Evolutionary conservation across 2,329 filamentous ascomycete genomes (phyloP), one percentile per base, ranked within the genome.

Genomic region (Colletotrichum brevisporum): DNA sequence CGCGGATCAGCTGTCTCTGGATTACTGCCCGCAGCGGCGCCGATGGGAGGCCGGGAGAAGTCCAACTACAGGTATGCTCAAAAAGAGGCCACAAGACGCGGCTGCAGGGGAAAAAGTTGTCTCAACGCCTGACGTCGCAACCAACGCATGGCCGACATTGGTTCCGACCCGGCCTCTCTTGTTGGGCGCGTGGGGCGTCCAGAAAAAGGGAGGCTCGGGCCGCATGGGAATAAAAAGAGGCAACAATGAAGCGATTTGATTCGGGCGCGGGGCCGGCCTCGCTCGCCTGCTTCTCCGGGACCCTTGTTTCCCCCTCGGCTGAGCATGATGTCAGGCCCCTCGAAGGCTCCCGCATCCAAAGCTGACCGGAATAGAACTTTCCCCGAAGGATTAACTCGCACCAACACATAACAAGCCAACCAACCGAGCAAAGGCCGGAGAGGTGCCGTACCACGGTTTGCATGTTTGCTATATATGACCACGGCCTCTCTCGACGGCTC

Each of bases 311-410:
- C 21, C 31, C 21, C 47, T 50, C 18, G 16, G 21, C n/a, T 24
- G n/a, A 50, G 18, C 47, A 50, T 50, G 47, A 50, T 50, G 47
- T 50, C 47, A 50, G 10, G 47, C n/a, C n/a, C 31, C 10, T 36
- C 31, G 31, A 36, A 36, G 10, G 31, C 31, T 36, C 31, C 31
- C 31, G 31, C 31, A 36, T 36, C 31, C 9, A 36, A 36, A 36
- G 10, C 31, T 10, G 31, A 36, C 31, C 31, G 9, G 31, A 36
- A 36, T 9, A 36, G 31, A 36, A 8, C 9, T 36, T 36, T 36
- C 31, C 31, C 31, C 31, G 31, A 36, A 36, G 31, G 31, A 36
- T 36, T 9, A 10, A 9, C 31, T 4, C 31, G 31, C 6, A 36
- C 31, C 31, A 36, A 36, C 31, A 36, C 41, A 6, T 15, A 15